Conservation (phyloP, 495 filamentous ascomycete species). For the Cenococcum geophilum region DNA sequence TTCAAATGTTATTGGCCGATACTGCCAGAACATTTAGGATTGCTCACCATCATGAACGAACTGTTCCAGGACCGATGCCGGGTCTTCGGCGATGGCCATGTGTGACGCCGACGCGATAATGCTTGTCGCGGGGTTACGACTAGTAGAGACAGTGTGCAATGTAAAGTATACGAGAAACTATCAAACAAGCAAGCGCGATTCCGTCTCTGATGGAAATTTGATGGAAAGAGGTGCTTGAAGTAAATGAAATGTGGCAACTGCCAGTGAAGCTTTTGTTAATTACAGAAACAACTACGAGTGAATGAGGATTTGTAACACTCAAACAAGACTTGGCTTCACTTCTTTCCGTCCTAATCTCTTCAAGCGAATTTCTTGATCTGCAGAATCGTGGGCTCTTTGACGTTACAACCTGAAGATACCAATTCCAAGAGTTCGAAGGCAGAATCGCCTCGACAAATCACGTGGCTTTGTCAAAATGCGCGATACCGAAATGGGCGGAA, state of each 20-base stretch:
- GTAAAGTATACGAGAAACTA: not conserved
- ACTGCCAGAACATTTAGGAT: conserved; percentile 2
- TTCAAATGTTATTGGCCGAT: not conserved
- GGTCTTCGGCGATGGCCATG: conserved; percentile 54
- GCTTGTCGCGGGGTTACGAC: not conserved
- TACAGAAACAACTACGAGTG: not conserved
- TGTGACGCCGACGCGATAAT: not conserved
- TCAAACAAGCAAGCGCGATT: not conserved
- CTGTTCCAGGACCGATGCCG: conserved; percentile 83
- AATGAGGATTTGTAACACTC: too few species aligned
- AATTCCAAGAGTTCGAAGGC: not conserved
- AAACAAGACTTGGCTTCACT: too few species aligned
- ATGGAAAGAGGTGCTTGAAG: not conserved
- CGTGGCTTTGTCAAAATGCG: not conserved
- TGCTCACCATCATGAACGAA: conserved; percentile 72
- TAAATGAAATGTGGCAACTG: not conserved
- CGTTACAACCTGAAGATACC: not conserved
- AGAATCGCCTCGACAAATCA: not conserved
- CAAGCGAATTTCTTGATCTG: not conserved
- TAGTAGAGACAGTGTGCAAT: not conserved
- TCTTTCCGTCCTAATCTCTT: not conserved
- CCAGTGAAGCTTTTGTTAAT: not conserved
- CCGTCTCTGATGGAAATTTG: not conserved
- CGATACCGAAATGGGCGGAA: not conserved
- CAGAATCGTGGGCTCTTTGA: too few species aligned